Evolutionary conservation across 345 rosid species (phyloP).

Genomic region (Populus davidiana): DNA sequence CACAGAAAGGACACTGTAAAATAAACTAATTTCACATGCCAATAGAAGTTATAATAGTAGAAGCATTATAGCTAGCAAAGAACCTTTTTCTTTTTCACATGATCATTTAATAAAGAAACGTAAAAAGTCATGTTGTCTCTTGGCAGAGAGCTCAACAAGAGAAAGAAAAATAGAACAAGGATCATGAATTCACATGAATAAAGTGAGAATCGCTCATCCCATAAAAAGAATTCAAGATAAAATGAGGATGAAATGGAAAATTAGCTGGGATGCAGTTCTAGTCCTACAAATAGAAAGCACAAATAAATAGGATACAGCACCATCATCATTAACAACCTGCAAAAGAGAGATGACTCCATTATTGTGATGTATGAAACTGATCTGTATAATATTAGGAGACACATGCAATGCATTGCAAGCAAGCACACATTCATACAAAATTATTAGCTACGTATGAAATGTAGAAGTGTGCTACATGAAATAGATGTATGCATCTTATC

Average conservation of each 20-base stretch:
- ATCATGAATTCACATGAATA: no score
- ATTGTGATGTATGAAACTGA: background rate
- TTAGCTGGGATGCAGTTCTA: background rate
- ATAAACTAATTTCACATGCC: background rate
- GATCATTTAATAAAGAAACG: background rate
- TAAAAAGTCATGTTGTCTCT: background rate
- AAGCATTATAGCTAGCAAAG: background rate
- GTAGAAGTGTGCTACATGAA: no score
- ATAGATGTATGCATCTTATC: background rate
- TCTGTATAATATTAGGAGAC: background rate
- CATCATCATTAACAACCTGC: conserved; percentile 88
- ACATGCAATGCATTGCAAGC: background rate
- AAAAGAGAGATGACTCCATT: conserved; percentile 5
- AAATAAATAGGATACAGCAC: conserved; percentile 77
- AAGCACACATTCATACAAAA: no score
- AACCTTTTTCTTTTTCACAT: background rate
- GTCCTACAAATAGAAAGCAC: background rate
- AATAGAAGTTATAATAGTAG: background rate
- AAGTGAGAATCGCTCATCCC: background rate
- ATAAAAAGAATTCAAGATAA: background rate
- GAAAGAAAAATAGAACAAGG: background rate
- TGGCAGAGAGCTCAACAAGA: no score
- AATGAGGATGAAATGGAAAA: background rate
- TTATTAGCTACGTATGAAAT: no score
- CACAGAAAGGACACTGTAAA: background rate